Percentiles rank a stretch among this genome's conserved stretches.
Evolutionary conservation across 129 eudicot species (phyloP).

Genomic region (Helichrysum umbraculigerum): DNA sequence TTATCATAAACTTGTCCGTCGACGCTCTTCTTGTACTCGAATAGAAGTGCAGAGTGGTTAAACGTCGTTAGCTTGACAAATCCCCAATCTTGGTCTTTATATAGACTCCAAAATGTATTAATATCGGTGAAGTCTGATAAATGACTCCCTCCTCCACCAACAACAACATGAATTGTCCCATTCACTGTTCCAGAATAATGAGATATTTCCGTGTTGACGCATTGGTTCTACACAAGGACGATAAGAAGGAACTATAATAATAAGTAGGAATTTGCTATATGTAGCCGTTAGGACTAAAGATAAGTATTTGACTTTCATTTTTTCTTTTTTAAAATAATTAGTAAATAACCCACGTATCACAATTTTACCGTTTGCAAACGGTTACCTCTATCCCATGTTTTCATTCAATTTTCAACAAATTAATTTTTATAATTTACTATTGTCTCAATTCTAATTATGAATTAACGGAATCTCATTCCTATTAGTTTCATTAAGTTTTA

Average conservation of each 20-base stretch:
- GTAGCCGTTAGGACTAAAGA: too few relatives aligned
- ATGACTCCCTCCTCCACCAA: conserved; percentile 77
- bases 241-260: not conserved
- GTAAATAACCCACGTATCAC: too few relatives aligned
- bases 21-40: conserved; percentile 81
- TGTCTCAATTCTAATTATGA: too few relatives aligned
- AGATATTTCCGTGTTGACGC: conserved; percentile 57
- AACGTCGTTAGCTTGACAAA: conserved; percentile 79
- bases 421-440: too few relatives aligned
- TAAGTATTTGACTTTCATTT: too few relatives aligned
- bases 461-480: too few relatives aligned
- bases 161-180: conserved; percentile 82
- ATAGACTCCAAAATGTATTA: conserved; percentile 65
- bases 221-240: conserved; percentile 49
- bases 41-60: conserved; percentile 65
- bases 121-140: conserved; percentile 44
- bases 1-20: conserved; percentile 76
- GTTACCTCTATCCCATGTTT: too few relatives aligned
- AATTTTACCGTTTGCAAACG: too few relatives aligned
- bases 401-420: too few relatives aligned
- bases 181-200: conserved; percentile 61
- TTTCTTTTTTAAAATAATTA: too few relatives aligned
- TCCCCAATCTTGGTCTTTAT: conserved; percentile 65
- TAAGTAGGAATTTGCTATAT: too few relatives aligned
- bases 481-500: too few relatives aligned